Percentiles rank a stretch among this genome's conserved stretches.
These are phyloP conservation scores for Phialemoniopsis sp. DNA, from an alignment of 2,329 filamentous ascomycete genomes.

Conservation along the genomic window DNA sequence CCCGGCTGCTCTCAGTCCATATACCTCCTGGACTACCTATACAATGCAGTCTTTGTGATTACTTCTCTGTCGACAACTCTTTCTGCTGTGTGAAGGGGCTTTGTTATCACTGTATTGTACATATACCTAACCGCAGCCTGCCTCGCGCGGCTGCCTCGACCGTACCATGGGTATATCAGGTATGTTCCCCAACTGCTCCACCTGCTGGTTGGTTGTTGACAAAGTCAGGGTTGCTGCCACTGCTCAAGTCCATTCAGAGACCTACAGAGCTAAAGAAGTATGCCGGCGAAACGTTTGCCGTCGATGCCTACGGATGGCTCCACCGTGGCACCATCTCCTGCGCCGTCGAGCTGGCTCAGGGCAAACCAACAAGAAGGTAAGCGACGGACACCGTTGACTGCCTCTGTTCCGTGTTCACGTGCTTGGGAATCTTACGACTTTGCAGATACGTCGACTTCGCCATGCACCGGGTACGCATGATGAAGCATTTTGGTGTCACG, in stretches of 20 bases:
- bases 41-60: too few relatives aligned
- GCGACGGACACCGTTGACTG: slow-evolving; percentile 19
- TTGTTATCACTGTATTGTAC: too few relatives aligned
- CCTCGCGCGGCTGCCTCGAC: too few relatives aligned
- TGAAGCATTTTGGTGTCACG: slow-evolving; percentile 87
- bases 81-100: too few relatives aligned
- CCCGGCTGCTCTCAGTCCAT: too few relatives aligned
- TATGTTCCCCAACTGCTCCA: slow-evolving; percentile 1
- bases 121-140: too few relatives aligned
- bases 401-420: slow-evolving; percentile 11
- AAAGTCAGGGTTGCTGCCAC: slow-evolving; percentile 70
- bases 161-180: slow-evolving; percentile 15
- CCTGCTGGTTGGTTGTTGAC: slow-evolving; percentile 6
- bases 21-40: too few relatives aligned
- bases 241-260: slow-evolving; percentile 95
- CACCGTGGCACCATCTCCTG: slow-evolving; percentile 89
- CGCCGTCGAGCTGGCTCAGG: slow-evolving; percentile 84
- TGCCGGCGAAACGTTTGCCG: slow-evolving; percentile 81
- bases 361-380: slow-evolving; percentile 83
- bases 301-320: slow-evolving; percentile 97
- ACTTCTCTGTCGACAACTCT: too few relatives aligned
- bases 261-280: slow-evolving; percentile 84
- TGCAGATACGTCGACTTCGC: slow-evolving; percentile 85
- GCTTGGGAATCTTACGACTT: slow-evolving; percentile 1
- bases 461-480: slow-evolving; percentile 88